Evolutionary conservation across 768 basidiomycete species (phyloP), one percentile per base, ranked within the genome.

Genomic region (Favolaschia claudopus): DNA sequence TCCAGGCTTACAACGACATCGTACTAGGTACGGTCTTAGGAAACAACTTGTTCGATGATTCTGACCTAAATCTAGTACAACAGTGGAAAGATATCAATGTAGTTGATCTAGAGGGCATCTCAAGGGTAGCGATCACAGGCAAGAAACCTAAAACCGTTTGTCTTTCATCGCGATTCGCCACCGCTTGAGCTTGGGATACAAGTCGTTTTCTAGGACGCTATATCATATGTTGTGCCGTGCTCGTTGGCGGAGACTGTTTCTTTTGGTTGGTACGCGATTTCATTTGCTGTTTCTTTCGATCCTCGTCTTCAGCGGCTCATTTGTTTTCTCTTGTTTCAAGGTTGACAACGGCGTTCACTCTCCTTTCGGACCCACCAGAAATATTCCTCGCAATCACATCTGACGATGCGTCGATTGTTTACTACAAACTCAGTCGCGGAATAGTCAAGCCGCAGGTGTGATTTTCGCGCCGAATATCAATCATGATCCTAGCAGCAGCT

Each of bases 351-450:
- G 85, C 87, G 2, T 92, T 92, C 70, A 65, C 71, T 7, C 76
- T 75, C 13, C 74, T 91, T 13, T 73, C 72, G 7, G 72, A 75
- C 40, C 80, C 81, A 13, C 70, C 77, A 34, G 78, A 84, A 50
- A 72, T 93, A 43, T 89, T 84, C 66, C 71, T 93, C 28, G 92
- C 88, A 13, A 88, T 93, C 54, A 87, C 86, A 39, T 83, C 88
- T 0, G 85, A 89, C 47, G 92, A 93, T 66, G 87, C 92, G 12
- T 92, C 92, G 9, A 88, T 89, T 42, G 92, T 93, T 48, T 93
- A 93, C 72, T 93, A 93, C 74, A 91, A 90, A 67, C 79, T 93
- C 58, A 89, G 87, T 68, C 79, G 82, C 46, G 92, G 91, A 53
- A 89, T 93, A 29, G 85, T 87, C 59, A 93, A 93, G 66, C 91